Base-by-base conservation (phyloP, 257 asterid species). In the Solanum peruvianum region DNA sequence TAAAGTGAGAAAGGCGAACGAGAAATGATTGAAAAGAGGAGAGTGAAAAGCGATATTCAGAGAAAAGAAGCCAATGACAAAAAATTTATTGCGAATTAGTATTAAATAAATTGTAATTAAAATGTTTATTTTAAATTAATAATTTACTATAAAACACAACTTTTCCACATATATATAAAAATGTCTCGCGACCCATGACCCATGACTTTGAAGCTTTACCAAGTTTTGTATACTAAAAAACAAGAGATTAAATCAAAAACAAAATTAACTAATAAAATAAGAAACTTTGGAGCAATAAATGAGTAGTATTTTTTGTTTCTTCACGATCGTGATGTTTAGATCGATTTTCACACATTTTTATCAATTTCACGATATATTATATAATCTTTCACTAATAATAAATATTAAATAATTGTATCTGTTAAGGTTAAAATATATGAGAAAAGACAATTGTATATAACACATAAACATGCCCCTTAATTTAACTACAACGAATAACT, bases 301-400 rank as follows among this genome's bases (percentile, higher is more conserved):
- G 25, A 27, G 11, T 78, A 7, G 56, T 76, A 76, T 76, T 3
- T n/a, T 42, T 25, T 4, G 2, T 2, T 25, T 6, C 3, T 12
- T 0, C 4, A 25, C 25, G 12, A 25, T 64, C 2, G 1, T 66
- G 20, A 25, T 25, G 5, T 25, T 66, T 66, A 4, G 31, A 4
- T 6, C 2, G 13, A 3, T 12, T 66, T 66, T 66, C 8, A 6
- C 3, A 25, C 2, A 1, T 25, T 2, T 23, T 12, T 4, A 25
- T 6, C 12, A 66, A 1, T 25, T 25, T 62, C 2, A 23, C 0
- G 6, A 23, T 12, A 62, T 23, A 10, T 23, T 12, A 1, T 62
- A n/a, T 0, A 4, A 64, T 11, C 1, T 5, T 11, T 1, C 16
- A 64, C 2, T 1, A 64, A 4, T 8, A n/a, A 64, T 3, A n/a